Evolutionary conservation across 202 grass and related monocot genomes (phyloP).

Genomic region (Setaria italica): DNA sequence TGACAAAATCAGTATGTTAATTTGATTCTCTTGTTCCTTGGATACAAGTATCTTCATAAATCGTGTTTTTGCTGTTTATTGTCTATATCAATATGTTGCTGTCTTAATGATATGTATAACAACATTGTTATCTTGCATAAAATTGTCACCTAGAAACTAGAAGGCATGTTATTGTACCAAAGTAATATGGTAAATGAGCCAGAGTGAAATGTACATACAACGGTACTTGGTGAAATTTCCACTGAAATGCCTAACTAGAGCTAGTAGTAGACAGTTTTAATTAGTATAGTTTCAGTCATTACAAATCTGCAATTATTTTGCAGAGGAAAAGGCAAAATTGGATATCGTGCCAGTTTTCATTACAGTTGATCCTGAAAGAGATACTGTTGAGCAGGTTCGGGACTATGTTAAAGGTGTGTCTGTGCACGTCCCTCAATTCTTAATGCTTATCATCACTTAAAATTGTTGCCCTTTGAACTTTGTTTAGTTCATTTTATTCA

Average conservation of each 20-base stretch:
- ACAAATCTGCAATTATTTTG: constrained; percentile 36
- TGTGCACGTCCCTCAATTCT: not conserved
- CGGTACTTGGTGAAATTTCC: constrained; percentile 2
- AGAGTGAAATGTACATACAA: not conserved
- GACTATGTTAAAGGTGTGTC: constrained; percentile 78
- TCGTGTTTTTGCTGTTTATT: not conserved
- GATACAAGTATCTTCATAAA: not conserved
- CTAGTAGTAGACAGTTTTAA: not conserved
- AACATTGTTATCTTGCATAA: not conserved
- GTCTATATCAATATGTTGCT: not conserved
- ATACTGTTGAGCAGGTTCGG: constrained; percentile 76
- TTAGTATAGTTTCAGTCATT: constrained; percentile 6
- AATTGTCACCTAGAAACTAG: not conserved
- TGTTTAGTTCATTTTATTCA: not conserved
- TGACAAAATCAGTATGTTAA: constrained; percentile 76
- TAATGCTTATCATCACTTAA: not conserved
- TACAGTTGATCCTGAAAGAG: constrained; percentile 78
- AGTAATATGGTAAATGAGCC: not conserved
- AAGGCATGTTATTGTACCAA: not conserved
- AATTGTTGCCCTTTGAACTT: not conserved
- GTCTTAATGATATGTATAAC: not conserved
- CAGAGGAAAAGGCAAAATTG: constrained; percentile 68
- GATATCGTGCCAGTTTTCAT: constrained; percentile 80
- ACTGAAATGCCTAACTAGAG: not conserved
- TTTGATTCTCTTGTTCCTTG: not conserved